phyloP scores from a whole-genome alignment of 495 filamentous ascomycete genomes.

The Penicillium robsamsonii region DNA sequence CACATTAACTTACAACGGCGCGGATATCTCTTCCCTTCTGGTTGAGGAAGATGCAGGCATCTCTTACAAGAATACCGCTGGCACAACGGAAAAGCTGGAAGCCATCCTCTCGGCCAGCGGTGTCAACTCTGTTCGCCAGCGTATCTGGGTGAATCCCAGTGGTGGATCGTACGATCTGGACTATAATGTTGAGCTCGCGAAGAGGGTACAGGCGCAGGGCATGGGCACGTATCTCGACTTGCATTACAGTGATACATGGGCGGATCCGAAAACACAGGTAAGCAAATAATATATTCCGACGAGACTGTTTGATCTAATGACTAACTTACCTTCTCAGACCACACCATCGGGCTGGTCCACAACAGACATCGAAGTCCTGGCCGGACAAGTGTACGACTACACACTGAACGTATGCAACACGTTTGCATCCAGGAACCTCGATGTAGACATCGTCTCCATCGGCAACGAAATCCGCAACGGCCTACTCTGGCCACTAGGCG shows the following conservation, averaged over 20 bases:
- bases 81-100: slow-evolving; percentile 56
- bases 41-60: slow-evolving; percentile 62
- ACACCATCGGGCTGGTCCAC: slow-evolving; percentile 62
- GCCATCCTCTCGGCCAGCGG: slow-evolving; percentile 60
- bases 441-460: slow-evolving; percentile 63
- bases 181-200: slow-evolving; percentile 67
- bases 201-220: slow-evolving; percentile 61
- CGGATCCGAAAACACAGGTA: slow-evolving; percentile 47
- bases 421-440: slow-evolving; percentile 53
- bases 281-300: background rate
- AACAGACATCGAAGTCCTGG: slow-evolving; percentile 53
- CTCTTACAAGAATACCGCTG: slow-evolving; percentile 56
- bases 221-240: slow-evolving; percentile 66
- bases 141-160: slow-evolving; percentile 69
- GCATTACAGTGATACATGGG: slow-evolving; percentile 69
- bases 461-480: slow-evolving; percentile 68
- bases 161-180: slow-evolving; percentile 64
- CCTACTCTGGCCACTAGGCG: slow-evolving; percentile 62
- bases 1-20: slow-evolving; percentile 61
- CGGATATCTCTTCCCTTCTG: slow-evolving; percentile 70
- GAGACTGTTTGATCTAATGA: background rate
- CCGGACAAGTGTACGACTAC: slow-evolving; percentile 65
- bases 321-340: slow-evolving; percentile 22
- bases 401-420: slow-evolving; percentile 58
- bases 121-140: slow-evolving; percentile 69